Percentiles rank a stretch among this genome's conserved stretches.
These are phyloP conservation scores for Phaeosphaeriaceae sp. DNA, from an alignment of 2,329 filamentous ascomycete genomes.

Conservation along the genomic window DNA sequence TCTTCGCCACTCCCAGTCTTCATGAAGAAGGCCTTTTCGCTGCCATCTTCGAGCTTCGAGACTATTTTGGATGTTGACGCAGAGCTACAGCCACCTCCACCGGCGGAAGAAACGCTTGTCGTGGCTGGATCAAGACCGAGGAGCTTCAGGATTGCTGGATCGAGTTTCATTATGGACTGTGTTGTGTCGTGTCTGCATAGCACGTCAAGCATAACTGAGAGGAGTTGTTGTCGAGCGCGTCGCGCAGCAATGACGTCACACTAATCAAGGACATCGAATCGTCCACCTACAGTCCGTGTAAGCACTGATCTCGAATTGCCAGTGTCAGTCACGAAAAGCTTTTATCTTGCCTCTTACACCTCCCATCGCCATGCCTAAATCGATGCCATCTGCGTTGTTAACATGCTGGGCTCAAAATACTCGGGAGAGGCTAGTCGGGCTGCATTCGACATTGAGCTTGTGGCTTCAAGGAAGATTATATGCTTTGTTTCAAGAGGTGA, in stretches of 20 bases:
- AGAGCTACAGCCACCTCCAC: constrained; percentile 69
- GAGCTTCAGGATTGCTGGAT: constrained; percentile 67
- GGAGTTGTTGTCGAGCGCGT: not conserved
- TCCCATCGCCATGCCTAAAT: no score
- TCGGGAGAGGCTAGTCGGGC: no score
- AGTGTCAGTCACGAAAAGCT: no score
- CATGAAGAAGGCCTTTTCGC: constrained; percentile 69
- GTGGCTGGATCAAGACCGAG: constrained; percentile 64
- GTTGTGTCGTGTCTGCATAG: not conserved
- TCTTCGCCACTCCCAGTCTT: constrained; percentile 70
- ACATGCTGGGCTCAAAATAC: no score
- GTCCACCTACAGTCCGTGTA: not conserved
- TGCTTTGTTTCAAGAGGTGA: no score
- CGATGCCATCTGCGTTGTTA: no score
- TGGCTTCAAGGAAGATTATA: no score
- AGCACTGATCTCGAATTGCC: no score
- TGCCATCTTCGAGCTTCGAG: constrained; percentile 55
- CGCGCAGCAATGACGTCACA: not conserved
- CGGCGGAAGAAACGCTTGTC: constrained; percentile 66
- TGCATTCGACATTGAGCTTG: no score
- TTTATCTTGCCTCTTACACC: no score
- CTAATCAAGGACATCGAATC: not conserved
- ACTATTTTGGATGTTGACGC: constrained; percentile 70
- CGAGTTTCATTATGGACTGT: constrained; percentile 57
- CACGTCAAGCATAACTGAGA: not conserved